Evolutionary conservation across 2,329 filamentous ascomycete species (phyloP), one percentile per base, ranked within the genome.

Genomic region (Ceratocystis eucalypticola): DNA sequence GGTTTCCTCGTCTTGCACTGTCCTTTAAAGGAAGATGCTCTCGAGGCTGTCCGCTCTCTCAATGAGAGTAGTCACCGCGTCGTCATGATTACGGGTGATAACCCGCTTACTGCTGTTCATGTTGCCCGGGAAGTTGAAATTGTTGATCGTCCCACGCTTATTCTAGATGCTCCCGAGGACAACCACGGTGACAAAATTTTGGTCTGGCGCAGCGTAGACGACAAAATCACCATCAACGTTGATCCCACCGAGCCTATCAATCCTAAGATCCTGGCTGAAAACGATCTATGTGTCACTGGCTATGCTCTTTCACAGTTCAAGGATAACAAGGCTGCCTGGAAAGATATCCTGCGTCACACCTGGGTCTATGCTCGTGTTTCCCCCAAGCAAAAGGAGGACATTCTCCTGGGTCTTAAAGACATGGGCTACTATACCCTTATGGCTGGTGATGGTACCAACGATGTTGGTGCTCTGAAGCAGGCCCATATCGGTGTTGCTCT

Each of bases 341-440:
- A 83, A 65, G 84, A 89, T 66, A 81, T 99, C 63, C 82, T 97
- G 41, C 88, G 92, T 62, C 84, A 97, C 76, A 86, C 92, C 15
- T 99, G 94, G 94, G 94, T 99, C 3, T 99, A 99, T 74, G 94
- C 94, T 70, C 91, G 94, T 73, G 94, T 99, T 8, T 99, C 94
- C 1, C 94, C 94, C 7, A 96, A 96, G 80, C 94, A 99, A 73
- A 99, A 99, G 79, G 94, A 99, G 76, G 92, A 97, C 65, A 97
- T 99, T 73, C 82, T 99, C n/a, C 84, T 96, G 25, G 94, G 94
- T 46, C 84, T 97, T 69, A 96, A 96, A 78, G 92, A 96, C 72
- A 89, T 91, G 78, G 94, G 94, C 62, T 99, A 99, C 79, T 96
- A 94, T 69, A 99, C 94, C 37, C 83, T 99, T 69, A 99, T 99